These are phyloP conservation scores for Pseudogymnoascus sp. DNA, from an alignment of 2,329 filamentous ascomycete species.

Conservation along the genomic window DNA sequence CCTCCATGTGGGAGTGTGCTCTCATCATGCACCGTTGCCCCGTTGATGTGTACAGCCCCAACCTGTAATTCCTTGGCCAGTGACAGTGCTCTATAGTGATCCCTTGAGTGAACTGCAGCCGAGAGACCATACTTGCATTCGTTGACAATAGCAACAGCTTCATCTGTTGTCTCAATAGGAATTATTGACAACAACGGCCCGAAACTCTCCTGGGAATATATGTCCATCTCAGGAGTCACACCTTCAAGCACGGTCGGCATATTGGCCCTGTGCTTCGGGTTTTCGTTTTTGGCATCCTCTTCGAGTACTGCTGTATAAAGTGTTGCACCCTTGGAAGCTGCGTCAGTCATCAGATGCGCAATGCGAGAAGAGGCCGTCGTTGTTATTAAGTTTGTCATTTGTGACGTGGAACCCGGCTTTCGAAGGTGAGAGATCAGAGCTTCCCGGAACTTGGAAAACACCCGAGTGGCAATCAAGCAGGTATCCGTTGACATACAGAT, in stretches of 20 bases:
- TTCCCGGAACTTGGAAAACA: constrained; percentile 6
- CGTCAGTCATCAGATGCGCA: constrained; percentile 10
- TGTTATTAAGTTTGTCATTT: constrained; percentile 8
- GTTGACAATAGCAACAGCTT: constrained; percentile 18
- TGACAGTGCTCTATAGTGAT: constrained; percentile 10
- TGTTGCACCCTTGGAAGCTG: constrained; percentile 11
- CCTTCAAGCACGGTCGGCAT: constrained; percentile 15
- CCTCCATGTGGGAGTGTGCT: constrained; percentile 22
- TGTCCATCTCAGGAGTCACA: constrained; percentile 17
- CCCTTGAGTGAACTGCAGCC: constrained; percentile 15
- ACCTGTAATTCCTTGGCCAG: constrained; percentile 13
- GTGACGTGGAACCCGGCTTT: constrained; percentile 27
- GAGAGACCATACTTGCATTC: constrained; percentile 19
- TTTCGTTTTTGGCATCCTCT: neutral
- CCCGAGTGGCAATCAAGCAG: constrained; percentile 22
- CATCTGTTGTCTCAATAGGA: constrained; percentile 11
- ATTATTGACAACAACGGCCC: constrained; percentile 18
- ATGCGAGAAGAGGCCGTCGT: neutral
- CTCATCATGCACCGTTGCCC: constrained; percentile 20
- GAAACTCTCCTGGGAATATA: constrained; percentile 18
- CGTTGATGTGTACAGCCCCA: constrained; percentile 22
- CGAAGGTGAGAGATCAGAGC: neutral
- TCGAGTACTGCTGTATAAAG: constrained; percentile 24
- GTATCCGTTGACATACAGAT: constrained; percentile 32
- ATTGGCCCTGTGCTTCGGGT: neutral